Conservation (phyloP, 75 land plant genomes). For the Isoetes taiwanensis region DNA sequence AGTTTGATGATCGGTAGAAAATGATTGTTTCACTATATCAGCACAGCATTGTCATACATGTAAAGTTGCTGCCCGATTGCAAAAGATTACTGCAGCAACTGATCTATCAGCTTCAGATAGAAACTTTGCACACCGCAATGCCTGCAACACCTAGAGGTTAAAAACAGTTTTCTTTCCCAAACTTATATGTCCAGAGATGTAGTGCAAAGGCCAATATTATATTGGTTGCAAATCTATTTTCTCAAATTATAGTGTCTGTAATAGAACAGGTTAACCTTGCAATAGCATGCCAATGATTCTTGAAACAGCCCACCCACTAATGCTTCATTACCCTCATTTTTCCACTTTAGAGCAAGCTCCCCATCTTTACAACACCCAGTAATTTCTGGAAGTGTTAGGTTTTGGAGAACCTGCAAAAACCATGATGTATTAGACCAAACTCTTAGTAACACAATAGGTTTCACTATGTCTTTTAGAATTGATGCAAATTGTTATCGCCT, state of each 20-base stretch:
- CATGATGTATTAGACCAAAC: too few relatives aligned
- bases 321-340: slow-evolving; percentile 47
- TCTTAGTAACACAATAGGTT: too few relatives aligned
- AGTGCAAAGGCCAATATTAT: too few relatives aligned
- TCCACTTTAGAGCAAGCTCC: slow-evolving; percentile 32
- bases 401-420: slow-evolving; percentile 40
- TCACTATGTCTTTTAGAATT: too few relatives aligned
- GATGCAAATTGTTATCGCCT: too few relatives aligned
- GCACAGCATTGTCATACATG: too few relatives aligned
- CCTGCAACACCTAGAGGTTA: slow-evolving; percentile 27
- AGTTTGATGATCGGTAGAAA: background rate
- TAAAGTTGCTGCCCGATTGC: slow-evolving; percentile 53
- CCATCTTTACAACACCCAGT: slow-evolving; percentile 43
- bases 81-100: slow-evolving; percentile 32
- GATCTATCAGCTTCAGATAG: slow-evolving; percentile 16
- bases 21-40: too few relatives aligned
- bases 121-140: slow-evolving; percentile 40
- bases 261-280: too few relatives aligned
- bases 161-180: too few relatives aligned
- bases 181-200: too few relatives aligned
- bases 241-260: too few relatives aligned
- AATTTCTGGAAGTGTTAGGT: slow-evolving; percentile 29
- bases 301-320: slow-evolving; percentile 33
- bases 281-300: slow-evolving; percentile 40
- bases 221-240: too few relatives aligned